Evolutionary conservation across 139 green algal genomes (phyloP).

Genomic region (Trebouxia sp.): DNA sequence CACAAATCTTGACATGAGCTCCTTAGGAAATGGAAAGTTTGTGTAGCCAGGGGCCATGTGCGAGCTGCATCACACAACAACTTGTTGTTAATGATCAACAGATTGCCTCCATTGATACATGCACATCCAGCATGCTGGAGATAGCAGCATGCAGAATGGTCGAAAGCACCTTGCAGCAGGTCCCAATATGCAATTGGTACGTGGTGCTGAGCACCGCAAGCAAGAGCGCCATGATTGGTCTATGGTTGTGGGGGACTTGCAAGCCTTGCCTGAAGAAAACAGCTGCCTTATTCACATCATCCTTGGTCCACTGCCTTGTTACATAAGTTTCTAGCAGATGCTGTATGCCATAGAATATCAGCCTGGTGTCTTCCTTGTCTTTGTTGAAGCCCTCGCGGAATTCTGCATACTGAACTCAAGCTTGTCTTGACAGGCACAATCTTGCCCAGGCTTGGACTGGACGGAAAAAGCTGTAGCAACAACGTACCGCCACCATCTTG

Average conservation of each 20-base stretch:
- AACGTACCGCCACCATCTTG: slow-evolving; percentile 83
- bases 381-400: slow-evolving; percentile 79
- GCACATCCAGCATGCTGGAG: too few species aligned
- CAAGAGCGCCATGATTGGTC: background rate
- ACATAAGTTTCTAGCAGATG: slow-evolving; percentile 87
- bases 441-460: too few species aligned
- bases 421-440: background rate
- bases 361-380: slow-evolving; percentile 75
- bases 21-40: slow-evolving; percentile 75
- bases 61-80: slow-evolving; percentile 46
- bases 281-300: slow-evolving; percentile 78
- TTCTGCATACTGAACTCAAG: slow-evolving; percentile 79
- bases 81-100: background rate
- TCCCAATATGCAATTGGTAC: background rate
- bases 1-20: slow-evolving; percentile 85
- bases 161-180: background rate
- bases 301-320: slow-evolving; percentile 73
- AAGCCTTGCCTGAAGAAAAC: slow-evolving; percentile 70
- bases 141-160: too few species aligned
- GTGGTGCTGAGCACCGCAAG: too few species aligned
- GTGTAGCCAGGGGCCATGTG: slow-evolving; percentile 69
- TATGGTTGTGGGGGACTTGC: too few species aligned
- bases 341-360: slow-evolving; percentile 79
- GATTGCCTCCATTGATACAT: too few species aligned
- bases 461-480: background rate